Conservation (phyloP, 2,329 filamentous ascomycete genomes). For the Pseudocercospora fuligena region DNA sequence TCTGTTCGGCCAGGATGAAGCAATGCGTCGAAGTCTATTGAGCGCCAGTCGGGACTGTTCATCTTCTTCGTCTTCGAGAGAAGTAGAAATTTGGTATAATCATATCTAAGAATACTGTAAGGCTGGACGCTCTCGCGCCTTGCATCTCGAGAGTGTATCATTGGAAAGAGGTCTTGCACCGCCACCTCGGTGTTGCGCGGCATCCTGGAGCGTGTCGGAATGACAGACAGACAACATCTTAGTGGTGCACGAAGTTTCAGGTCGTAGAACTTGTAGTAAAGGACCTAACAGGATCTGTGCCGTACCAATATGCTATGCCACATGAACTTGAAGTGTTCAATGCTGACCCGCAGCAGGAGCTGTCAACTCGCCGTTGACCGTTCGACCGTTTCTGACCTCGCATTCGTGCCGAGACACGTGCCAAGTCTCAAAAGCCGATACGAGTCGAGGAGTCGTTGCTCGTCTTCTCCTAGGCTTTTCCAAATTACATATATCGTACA, state of each 20-base stretch:
- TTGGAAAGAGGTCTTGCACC: background rate
- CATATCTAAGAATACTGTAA: background rate
- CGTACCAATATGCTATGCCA: background rate
- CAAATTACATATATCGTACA: too few species aligned
- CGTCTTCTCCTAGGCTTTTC: too few species aligned
- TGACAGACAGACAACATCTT: background rate
- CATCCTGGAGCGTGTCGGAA: background rate
- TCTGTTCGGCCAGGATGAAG: background rate
- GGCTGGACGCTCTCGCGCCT: background rate
- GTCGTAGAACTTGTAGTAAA: background rate
- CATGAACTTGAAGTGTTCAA: background rate
- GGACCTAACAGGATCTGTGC: background rate
- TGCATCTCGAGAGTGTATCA: background rate
- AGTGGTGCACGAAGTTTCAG: background rate
- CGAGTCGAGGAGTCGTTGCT: background rate
- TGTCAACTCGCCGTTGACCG: background rate
- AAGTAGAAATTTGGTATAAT: background rate
- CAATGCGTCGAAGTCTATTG: background rate
- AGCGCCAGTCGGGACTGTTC: background rate
- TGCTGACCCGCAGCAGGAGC: background rate
- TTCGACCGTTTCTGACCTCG: background rate
- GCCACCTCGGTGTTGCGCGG: background rate
- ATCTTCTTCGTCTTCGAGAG: background rate
- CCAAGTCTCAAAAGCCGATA: background rate
- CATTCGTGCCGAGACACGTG: background rate